These are phyloP conservation scores for Gorgonomyces haynaldii DNA, from an alignment of 192 early-diverging fungal species.

Conservation along the genomic window DNA sequence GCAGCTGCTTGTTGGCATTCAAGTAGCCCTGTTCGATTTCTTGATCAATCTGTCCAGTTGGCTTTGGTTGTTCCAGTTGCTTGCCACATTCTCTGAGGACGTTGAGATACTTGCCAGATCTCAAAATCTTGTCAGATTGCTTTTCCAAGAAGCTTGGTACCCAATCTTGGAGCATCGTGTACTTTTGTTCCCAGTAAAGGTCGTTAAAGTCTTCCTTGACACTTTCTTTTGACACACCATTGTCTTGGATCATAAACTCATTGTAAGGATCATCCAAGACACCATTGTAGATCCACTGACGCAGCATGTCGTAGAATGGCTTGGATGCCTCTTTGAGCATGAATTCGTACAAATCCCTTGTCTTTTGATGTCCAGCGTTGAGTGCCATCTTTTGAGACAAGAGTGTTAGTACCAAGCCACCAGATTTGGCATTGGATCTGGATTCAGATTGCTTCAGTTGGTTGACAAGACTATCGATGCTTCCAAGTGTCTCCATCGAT, in stretches of 20 bases:
- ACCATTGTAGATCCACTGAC: constrained; percentile 81
- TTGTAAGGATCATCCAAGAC: constrained; percentile 75
- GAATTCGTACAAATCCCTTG: constrained; percentile 67
- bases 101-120: constrained; percentile 92
- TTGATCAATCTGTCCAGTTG: constrained; percentile 6
- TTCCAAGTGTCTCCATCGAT: constrained; percentile 46
- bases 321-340: constrained; percentile 63
- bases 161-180: constrained; percentile 48
- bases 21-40: constrained; percentile 73
- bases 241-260: constrained; percentile 88
- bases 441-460: neutral
- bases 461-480: neutral
- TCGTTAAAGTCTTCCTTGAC: constrained; percentile 70
- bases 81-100: constrained; percentile 72
- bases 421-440: neutral
- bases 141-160: constrained; percentile 72
- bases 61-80: constrained; percentile 7
- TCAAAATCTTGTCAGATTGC: constrained; percentile 65
- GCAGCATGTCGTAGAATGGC: constrained; percentile 74
- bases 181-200: constrained; percentile 73
- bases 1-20: constrained; percentile 73
- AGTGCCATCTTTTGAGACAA: constrained; percentile 1
- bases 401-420: neutral
- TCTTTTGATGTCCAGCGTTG: constrained; percentile 14
- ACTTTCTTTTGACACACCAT: constrained; percentile 24